Evolutionary conservation across 495 filamentous ascomycete species (phyloP).

Genomic region (Penicillium pancosmium): DNA sequence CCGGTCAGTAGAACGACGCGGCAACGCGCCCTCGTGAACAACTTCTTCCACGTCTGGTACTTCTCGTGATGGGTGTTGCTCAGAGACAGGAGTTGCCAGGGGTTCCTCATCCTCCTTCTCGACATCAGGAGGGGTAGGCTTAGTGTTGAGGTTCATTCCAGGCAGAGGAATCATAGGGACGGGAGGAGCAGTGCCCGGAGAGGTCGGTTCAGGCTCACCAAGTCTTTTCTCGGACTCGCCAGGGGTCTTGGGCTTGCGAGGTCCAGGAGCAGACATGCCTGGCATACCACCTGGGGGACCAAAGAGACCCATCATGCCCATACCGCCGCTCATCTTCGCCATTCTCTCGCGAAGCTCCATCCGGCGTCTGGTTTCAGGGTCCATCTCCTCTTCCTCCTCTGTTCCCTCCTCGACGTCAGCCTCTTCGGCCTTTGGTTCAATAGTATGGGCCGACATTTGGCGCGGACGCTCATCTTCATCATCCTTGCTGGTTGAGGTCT

Average conservation of each 20-base stretch:
- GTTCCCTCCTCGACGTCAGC: conserved; percentile 66
- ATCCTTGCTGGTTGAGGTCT: conserved; percentile 72
- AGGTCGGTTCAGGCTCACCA: conserved; percentile 51
- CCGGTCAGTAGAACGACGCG: conserved; percentile 48
- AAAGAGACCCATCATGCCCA: conserved; percentile 97
- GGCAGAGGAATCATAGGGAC: conserved; percentile 77
- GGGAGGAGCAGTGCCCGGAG: conserved; percentile 61
- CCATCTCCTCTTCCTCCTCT: conserved; percentile 88
- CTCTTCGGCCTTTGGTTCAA: conserved; percentile 29
- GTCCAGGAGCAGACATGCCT: conserved; percentile 41
- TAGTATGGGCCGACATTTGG: conserved; percentile 17
- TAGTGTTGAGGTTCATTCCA: conserved; percentile 59
- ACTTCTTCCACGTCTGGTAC: conserved; percentile 66
- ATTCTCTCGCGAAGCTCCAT: conserved; percentile 91
- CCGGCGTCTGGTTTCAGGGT: conserved; percentile 83
- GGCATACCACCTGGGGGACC: conserved; percentile 74
- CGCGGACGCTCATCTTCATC: conserved; percentile 63
- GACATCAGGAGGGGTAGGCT: conserved; percentile 39
- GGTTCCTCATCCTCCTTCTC: conserved; percentile 47
- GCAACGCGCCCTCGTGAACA: conserved; percentile 45
- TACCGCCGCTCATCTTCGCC: conserved; percentile 98
- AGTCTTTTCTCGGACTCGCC: conserved; percentile 68
- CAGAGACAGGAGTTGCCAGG: conserved; percentile 37
- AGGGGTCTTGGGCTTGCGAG: conserved; percentile 55
- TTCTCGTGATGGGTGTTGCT: conserved; percentile 52